Base-by-base conservation (phyloP, 2,329 filamentous ascomycete genomes). In the Phoma sp. region DNA sequence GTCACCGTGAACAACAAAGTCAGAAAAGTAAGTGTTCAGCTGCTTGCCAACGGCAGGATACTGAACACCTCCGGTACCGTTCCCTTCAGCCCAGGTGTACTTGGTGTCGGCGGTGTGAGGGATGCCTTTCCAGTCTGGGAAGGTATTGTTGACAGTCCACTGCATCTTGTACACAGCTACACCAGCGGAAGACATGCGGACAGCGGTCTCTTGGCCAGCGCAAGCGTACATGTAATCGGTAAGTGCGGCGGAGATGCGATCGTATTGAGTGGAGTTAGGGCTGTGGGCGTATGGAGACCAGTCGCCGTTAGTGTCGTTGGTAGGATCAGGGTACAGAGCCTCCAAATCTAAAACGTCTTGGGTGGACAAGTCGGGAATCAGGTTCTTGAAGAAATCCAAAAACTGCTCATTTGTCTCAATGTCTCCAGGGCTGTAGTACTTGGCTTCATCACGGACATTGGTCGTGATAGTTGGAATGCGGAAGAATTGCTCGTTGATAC, bases 1-100 rank as follows among this genome's bases (percentile, higher is more conserved):
- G 53, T 78, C 68, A 12, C 74, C 65, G 23, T 73, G 61, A 5
- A 68, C 63, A 4, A 80, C 74, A 56, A 80, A 80, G 11, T 69
- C 67, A 0, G 74, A 71, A 63, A 78, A 80, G 37, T 69, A 74
- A 7, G 64, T 67, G 42, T 71, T 69, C 64, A 80, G 76, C 11
- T 76, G 52, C 34, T 67, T 66, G 4, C 75, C 74, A 5, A 80
- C 66, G 1, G 76, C 64, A 1, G 62, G 64, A 47, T 76, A 79
- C 79, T 71, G 65, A 0, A 65, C 58, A 6, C 65, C 66, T 2
- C 57, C 53, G 66, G 73, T 73, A 46, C 87, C 74, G 32, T 83
- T 61, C 0, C 83, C 85, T 56, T 81, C 81, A 23, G 77, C 78
- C 64, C 64, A 68, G 0, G n/a, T 77, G 76, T 20, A 83, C 79